Evolutionary conservation across 805 yeast genomes (phyloP).

Genomic region (Isabelozyma gotoi): DNA sequence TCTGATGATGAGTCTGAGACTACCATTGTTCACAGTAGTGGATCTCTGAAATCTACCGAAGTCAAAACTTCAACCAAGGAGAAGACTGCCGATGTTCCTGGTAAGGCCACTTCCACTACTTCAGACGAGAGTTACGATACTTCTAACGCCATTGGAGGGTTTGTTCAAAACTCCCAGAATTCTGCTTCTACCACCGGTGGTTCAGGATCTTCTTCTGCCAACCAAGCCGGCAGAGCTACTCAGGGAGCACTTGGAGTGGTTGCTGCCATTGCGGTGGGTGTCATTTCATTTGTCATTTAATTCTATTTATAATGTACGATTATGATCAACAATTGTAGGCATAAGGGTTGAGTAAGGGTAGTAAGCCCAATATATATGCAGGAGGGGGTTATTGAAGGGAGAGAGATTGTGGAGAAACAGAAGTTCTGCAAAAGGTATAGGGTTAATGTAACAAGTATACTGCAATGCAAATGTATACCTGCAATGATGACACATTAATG

Average conservation of each 20-base stretch:
- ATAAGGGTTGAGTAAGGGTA: too few relatives aligned
- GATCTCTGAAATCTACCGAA: conserved; percentile 16
- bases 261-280: conserved; percentile 19
- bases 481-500: too few relatives aligned
- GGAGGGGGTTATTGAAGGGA: too few relatives aligned
- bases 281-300: conserved; percentile 10
- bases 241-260: conserved; percentile 16
- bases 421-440: too few relatives aligned
- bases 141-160: conserved; percentile 32
- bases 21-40: conserved; percentile 14
- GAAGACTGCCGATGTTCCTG: conserved; percentile 9
- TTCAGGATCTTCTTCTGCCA: conserved; percentile 8
- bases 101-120: conserved; percentile 10
- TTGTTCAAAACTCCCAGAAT: conserved; percentile 30
- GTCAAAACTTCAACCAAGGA: conserved; percentile 14
- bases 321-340: neutral
- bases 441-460: too few relatives aligned
- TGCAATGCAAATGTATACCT: too few relatives aligned
- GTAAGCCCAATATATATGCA: too few relatives aligned
- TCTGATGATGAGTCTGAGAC: conserved; percentile 11
- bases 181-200: conserved; percentile 5
- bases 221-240: neutral
- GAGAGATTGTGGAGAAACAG: too few relatives aligned
- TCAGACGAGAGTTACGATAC: conserved; percentile 9
- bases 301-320: too few relatives aligned